Base-by-base conservation (phyloP, 148 eudicot genomes). In the Hydrangea macrophylla region DNA sequence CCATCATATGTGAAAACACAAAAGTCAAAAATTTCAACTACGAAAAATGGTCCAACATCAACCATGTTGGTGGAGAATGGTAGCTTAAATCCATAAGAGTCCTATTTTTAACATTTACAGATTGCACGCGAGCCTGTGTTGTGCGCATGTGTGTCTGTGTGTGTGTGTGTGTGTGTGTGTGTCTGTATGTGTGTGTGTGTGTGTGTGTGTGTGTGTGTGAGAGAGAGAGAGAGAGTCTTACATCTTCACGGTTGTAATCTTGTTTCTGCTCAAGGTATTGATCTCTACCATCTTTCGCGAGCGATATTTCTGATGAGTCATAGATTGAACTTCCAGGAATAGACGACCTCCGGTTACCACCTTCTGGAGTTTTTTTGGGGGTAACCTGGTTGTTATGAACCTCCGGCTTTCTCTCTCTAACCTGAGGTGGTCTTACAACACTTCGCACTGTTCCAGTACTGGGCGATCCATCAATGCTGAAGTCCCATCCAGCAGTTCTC, bases 351-450 rank as follows among this genome's bases (percentile, higher is more conserved):
- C 80, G 82, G 70, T 53, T 79, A 62, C 79, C 81, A 56, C 81
- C 74, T 35, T 88, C 90, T 15, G 61, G 42, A 28, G 10, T 78
- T 68, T 17, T 78, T 73, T 74, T 78, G 56, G 83, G 77, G 55
- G 78, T 71, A 39, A 72, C 36, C 39, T 67, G 89, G 66, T 68
- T 72, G 24, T 66, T 63, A 35, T 71, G 75, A 71, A 57, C 80
- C 45, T 81, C 96, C 55, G 78, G 76, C 66, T 77, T 82, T 70
- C 79, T 89, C 15, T 87, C 86, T 75, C 82, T 81, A 68, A 76
- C 75, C 39, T 80, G 86, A 77, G 96, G 91, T 37, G 88, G 92
- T 73, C 81, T 84, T 71, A 84, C 85, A 69, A 60, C 85, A 69
- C 87, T 89, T 68, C 89, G 85, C 12, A 85, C 80, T 45, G 82